Base-by-base conservation (phyloP, 441 rosid species). In the Arabidopsis hybrid region DNA sequence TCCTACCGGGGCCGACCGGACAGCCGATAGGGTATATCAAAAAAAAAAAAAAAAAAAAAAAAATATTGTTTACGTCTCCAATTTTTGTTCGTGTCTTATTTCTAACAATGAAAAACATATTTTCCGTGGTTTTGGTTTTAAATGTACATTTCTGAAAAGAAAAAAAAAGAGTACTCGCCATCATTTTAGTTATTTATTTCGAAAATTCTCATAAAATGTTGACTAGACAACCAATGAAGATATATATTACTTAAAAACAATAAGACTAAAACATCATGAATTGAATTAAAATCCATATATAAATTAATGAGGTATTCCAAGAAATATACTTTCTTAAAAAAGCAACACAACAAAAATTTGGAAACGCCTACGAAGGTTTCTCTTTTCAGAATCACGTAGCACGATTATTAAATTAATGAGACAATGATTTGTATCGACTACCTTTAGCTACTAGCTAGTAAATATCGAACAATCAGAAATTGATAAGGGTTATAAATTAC, bases 321-420 rank as follows among this genome's bases (percentile, higher is more conserved):
- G 50, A 46, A 46, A 46, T 46, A 46, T 45, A n/a, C 50, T 46
- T 46, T 46, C 50, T 46, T 46, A 6, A 46, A 14, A 45, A 46
- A 14, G 49, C 6, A 45, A 6, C 49, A 6, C 8, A n/a, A 45
- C 8, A 6, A 6, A n/a, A n/a, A 45, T 6, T 46, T 46, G 21
- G 21, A 46, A 16, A 14, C 21, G 7, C 51, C 51, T 46, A 46
- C 5, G 18, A 14, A 46, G 21, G 21, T 16, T 46, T 18, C 10
- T 46, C 2, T 46, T 7, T 13, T 7, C 3, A 46, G 51, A 46
- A 14, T 43, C 4, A 7, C 51, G 10, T 47, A 47, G 9, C 51
- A 47, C 21, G 51, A 16, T 14, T 16, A 7, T 14, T n/a, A 6
- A 45, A 5, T 45, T 6, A 45, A 4, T 4, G 32, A 26, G 57